A percentile compares a stretch with the other conserved stretches of the same genome.
Evolutionary conservation across 2,329 filamentous ascomycete genomes (phyloP).

Genomic region (Alternaria solani): DNA sequence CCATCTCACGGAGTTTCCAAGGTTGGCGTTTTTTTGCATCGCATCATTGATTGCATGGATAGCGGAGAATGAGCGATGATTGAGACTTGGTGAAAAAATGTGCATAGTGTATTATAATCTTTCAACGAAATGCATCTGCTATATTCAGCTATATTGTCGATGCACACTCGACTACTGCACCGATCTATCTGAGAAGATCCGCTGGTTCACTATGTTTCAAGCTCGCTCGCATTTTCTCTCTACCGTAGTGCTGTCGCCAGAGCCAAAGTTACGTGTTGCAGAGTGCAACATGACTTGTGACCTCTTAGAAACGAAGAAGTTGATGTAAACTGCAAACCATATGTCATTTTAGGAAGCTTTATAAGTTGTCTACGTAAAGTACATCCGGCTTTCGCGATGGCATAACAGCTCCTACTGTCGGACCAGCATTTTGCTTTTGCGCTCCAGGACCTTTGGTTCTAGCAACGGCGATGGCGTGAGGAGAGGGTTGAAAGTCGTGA

Average conservation of each 20-base stretch:
- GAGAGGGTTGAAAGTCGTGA: constrained; percentile 25
- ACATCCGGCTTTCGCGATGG: not conserved
- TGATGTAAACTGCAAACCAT: not conserved
- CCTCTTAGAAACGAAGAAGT: not conserved
- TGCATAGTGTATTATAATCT: constrained; percentile 35
- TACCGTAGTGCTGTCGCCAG: too few relatives aligned
- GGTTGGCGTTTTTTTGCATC: constrained; percentile 29
- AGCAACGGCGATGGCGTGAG: constrained; percentile 30
- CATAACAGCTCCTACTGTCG: not conserved
- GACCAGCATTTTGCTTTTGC: constrained; percentile 14
- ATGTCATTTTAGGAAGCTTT: not conserved
- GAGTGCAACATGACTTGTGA: not conserved
- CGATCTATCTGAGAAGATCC: not conserved
- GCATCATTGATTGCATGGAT: constrained; percentile 9
- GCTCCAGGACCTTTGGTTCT: constrained; percentile 25
- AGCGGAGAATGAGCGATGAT: constrained; percentile 7
- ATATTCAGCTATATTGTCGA: not conserved
- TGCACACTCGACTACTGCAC: not conserved
- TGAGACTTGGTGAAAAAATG: constrained; percentile 15
- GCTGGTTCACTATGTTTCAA: not conserved
- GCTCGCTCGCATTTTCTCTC: not conserved
- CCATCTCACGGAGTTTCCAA: constrained; percentile 5
- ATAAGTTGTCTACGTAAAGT: not conserved
- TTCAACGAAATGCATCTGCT: constrained; percentile 9
- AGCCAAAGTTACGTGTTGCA: too few relatives aligned